Conservation (phyloP, 148 eudicot species). For the Agrostemma githago region DNA sequence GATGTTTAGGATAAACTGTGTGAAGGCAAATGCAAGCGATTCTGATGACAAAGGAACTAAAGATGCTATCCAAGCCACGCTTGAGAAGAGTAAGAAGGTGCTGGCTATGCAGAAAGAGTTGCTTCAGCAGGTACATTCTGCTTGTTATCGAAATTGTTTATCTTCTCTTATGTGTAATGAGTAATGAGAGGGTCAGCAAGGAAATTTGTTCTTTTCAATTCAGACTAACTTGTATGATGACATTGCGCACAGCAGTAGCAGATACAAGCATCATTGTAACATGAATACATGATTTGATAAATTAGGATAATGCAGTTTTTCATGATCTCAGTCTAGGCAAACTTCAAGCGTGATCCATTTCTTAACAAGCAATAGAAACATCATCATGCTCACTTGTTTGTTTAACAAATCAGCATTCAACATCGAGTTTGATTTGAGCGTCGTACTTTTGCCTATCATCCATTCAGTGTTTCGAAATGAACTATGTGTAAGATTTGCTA, state of each 20-base stretch:
- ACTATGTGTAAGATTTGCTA: background rate
- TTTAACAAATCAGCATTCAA: background rate
- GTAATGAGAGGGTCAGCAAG: background rate
- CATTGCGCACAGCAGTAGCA: no score
- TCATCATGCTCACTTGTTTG: background rate
- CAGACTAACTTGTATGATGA: background rate
- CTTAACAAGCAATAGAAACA: background rate
- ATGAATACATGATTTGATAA: background rate
- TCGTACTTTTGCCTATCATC: background rate
- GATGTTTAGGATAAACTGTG: constrained; percentile 22
- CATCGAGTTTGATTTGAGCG: background rate
- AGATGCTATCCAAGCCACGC: constrained; percentile 69
- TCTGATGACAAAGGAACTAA: constrained; percentile 40
- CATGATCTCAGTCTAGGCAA: background rate
- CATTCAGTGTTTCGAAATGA: background rate
- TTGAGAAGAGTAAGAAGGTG: constrained; percentile 79
- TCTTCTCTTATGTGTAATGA: background rate
- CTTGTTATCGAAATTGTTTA: background rate
- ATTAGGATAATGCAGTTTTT: background rate
- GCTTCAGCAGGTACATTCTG: constrained; percentile 51
- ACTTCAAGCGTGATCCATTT: background rate
- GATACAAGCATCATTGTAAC: no score
- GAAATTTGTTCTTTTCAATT: background rate
- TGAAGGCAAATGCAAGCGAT: constrained; percentile 38
- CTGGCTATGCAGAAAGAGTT: constrained; percentile 63